These are phyloP conservation scores for Mycena filopes DNA, from an alignment of 768 basidiomycete species.

Conservation along the genomic window DNA sequence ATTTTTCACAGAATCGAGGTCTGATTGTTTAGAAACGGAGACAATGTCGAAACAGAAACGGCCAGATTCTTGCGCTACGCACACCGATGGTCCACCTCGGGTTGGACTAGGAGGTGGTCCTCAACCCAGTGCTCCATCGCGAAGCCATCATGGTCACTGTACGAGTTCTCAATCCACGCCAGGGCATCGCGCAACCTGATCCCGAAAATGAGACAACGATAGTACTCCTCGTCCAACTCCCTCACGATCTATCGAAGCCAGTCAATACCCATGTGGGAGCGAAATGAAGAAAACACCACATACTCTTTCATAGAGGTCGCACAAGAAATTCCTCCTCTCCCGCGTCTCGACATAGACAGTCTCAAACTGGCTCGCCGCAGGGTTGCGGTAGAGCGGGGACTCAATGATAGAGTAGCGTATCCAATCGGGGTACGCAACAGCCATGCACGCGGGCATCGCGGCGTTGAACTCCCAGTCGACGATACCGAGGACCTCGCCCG, in stretches of 20 bases:
- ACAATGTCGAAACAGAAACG: too few species aligned
- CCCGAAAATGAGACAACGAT: conserved; percentile 13
- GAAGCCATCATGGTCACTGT: conserved; percentile 7
- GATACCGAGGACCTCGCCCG: conserved; percentile 14
- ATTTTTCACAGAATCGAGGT: too few species aligned
- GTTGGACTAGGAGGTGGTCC: conserved; percentile 11
- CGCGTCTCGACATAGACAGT: background rate
- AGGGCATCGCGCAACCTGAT: conserved; percentile 19
- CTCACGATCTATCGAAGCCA: background rate
- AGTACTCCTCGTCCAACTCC: conserved; percentile 14
- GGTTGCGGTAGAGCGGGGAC: conserved; percentile 1
- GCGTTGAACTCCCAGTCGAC: conserved; percentile 17
- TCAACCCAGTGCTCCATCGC: conserved; percentile 5
- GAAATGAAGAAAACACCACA: background rate
- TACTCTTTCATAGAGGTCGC: conserved; percentile 15
- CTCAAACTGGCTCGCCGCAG: background rate
- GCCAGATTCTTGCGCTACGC: too few species aligned
- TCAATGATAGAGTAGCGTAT: conserved; percentile 5
- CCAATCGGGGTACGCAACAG: conserved; percentile 13
- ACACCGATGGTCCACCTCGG: too few species aligned
- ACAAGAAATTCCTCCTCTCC: conserved; percentile 4
- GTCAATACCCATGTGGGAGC: background rate
- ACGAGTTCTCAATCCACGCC: conserved; percentile 1
- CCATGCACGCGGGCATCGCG: conserved; percentile 18
- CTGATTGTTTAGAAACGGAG: too few species aligned